These are phyloP conservation scores for Aspergillus cristatus DNA, from an alignment of 495 filamentous ascomycete species.

Conservation along the genomic window DNA sequence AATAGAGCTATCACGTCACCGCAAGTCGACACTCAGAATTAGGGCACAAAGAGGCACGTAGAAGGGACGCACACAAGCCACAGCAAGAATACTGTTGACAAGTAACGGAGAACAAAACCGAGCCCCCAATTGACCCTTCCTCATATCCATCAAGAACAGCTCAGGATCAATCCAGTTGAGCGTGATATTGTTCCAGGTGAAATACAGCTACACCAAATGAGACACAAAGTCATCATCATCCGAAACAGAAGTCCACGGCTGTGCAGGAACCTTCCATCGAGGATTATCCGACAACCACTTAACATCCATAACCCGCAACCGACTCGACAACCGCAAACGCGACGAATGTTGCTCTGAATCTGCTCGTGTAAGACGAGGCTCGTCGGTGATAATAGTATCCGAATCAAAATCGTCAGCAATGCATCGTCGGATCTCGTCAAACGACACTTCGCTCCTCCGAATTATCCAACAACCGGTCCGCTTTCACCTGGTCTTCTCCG, in stretches of 20 bases:
- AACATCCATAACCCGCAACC: slow-evolving; percentile 9
- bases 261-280: slow-evolving; percentile 19
- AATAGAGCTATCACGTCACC: slow-evolving; percentile 6
- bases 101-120: slow-evolving; percentile 34
- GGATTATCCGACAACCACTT: slow-evolving; percentile 15
- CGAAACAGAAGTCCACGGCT: slow-evolving; percentile 34
- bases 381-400: neutral
- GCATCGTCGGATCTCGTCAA: slow-evolving; percentile 8
- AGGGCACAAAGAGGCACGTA: neutral
- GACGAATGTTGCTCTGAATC: neutral
- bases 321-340: neutral
- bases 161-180: slow-evolving; percentile 28
- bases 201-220: slow-evolving; percentile 30
- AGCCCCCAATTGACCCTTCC: slow-evolving; percentile 9
- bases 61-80: slow-evolving; percentile 22
- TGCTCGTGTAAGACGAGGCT: too few relatives aligned
- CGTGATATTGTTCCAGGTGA: slow-evolving; percentile 31
- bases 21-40: neutral
- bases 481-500: slow-evolving; percentile 5
- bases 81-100: slow-evolving; percentile 33
- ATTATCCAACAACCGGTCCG: slow-evolving; percentile 7
- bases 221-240: slow-evolving; percentile 31
- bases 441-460: slow-evolving; percentile 12
- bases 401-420: neutral
- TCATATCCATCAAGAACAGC: slow-evolving; percentile 29